phyloP scores from a whole-genome alignment of 1,139 yeast genomes.

The Petasospora rhodanensis region DNA sequence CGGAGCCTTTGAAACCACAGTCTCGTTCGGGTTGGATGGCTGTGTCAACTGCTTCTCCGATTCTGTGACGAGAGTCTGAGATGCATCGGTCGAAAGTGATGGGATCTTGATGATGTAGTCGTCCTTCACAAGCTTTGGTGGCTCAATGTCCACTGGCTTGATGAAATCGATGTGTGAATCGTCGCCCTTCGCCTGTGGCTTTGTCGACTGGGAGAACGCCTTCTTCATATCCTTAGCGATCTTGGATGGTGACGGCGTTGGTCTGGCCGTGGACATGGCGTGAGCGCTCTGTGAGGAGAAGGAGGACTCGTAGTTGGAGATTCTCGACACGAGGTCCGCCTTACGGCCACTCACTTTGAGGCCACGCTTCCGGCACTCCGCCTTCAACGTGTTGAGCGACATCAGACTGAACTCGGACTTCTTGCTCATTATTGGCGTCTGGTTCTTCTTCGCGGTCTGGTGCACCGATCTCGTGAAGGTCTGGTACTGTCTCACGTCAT shows the following conservation, averaged over 20 bases:
- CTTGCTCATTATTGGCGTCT: conserved; percentile 31
- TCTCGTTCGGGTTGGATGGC: conserved; percentile 17
- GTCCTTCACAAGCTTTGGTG: conserved; percentile 33
- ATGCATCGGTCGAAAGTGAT: conserved; percentile 48
- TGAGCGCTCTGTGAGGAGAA: conserved; percentile 9
- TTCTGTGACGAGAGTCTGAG: conserved; percentile 40
- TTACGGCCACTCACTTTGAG: conserved; percentile 53
- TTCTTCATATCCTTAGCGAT: too few relatives aligned
- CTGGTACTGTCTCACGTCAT: conserved; percentile 11
- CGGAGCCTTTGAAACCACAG: conserved; percentile 23
- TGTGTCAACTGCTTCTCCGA: conserved; percentile 25
- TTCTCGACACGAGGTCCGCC: conserved; percentile 47
- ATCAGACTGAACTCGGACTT: conserved; percentile 31
- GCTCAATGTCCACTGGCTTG: conserved; percentile 23
- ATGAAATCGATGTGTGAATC: conserved; percentile 25
- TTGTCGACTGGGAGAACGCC: conserved; percentile 14
- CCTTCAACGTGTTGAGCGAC: conserved; percentile 45
- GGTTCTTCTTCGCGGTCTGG: conserved; percentile 34
- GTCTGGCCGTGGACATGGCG: conserved; percentile 12
- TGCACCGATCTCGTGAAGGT: conserved; percentile 34
- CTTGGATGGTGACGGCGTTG: conserved; percentile 1
- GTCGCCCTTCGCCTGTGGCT: conserved; percentile 22
- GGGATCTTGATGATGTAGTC: conserved; percentile 52
- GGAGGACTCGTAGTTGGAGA: conserved; percentile 32
- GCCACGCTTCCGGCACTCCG: conserved; percentile 53